Evolutionary conservation across 2,329 filamentous ascomycete species (phyloP), one percentile per base, ranked within the genome.

Genomic region (Pseudogymnoascus sp.): DNA sequence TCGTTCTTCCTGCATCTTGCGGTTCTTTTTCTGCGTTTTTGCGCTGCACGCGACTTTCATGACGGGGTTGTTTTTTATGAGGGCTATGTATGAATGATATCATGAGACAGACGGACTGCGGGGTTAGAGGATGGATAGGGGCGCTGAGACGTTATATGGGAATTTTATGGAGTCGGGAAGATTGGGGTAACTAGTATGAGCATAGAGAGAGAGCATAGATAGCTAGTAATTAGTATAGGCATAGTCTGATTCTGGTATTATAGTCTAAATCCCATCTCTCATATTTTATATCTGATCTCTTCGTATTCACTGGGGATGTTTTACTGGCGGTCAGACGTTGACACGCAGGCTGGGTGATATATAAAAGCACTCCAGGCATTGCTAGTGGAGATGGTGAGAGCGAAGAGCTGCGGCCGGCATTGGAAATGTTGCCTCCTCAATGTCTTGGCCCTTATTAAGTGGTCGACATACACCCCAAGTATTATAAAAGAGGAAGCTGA

Each of bases 241-340:
- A 55, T 33, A 14, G 28, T 12, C 28, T 55, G n/a, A 28, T 18
- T 55, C 28, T 33, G 28, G 49, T 55, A 55, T 55, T 18, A 55
- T 33, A 55, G 28, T 55, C 49, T 55, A 55, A 55, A 55, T 55
- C 28, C 33, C 49, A 35, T 55, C 49, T 55, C 49, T 55, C 28
- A 55, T 35, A 35, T 21, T 55, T 16, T 18, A 55, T 55, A 33
- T 35, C 2, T 31, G 2, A 1, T 11, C 5, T 9, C 4, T 25
- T 49, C 1, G 21, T 25, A 25, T 25, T 45, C n/a, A n/a, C 28
- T 8, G 8, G 28, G 28, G 8, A 37, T 37, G 4, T 41, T 11
- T 41, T 16, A 8, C n/a, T 4, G 5, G 6, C 21, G 2, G 21
- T 8, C 21, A 49, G n/a, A 45, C 11, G 4, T 45, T 16, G 18